Evolutionary conservation across 2,329 filamentous ascomycete genomes (phyloP).

Genomic region (Curvularia hawaiiensis): DNA sequence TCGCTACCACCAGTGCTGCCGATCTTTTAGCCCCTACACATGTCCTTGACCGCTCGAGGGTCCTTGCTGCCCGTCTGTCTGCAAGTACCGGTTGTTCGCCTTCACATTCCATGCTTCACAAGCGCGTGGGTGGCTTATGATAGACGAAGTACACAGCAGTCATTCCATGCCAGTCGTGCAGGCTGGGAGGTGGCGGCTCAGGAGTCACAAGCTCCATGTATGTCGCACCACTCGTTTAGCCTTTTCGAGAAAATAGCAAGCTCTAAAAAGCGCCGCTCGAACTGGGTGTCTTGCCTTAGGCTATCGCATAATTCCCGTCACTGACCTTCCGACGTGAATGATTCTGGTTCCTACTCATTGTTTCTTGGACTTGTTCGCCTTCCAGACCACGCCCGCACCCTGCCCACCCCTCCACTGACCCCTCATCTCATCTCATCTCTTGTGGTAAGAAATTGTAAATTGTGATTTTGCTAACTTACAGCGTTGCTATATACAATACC

Average conservation of each 20-base stretch:
- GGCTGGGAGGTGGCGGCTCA: slow-evolving; percentile 2
- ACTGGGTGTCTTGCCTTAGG: slow-evolving; percentile 5
- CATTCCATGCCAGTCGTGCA: slow-evolving; percentile 19
- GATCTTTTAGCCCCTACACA: slow-evolving; percentile 2
- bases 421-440: neutral
- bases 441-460: neutral
- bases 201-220: neutral
- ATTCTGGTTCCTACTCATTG: slow-evolving; percentile 1
- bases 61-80: slow-evolving; percentile 16
- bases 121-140: slow-evolving; percentile 17
- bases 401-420: neutral
- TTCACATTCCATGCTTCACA: slow-evolving; percentile 11
- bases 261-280: slow-evolving; percentile 11
- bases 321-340: slow-evolving; percentile 12
- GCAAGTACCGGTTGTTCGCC: slow-evolving; percentile 18
- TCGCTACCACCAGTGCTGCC: slow-evolving; percentile 1
- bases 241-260: slow-evolving; percentile 7
- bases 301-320: slow-evolving; percentile 6
- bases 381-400: neutral
- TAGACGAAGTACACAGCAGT: slow-evolving; percentile 13
- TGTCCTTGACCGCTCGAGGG: slow-evolving; percentile 4
- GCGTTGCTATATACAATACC: slow-evolving; percentile 13
- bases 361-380: neutral
- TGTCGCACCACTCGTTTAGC: slow-evolving; percentile 5
- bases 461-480: neutral